Percentiles rank a stretch among this genome's conserved stretches.
These are phyloP conservation scores for Astragalus membranaceus DNA, from an alignment of 306 rosid species.

Conservation along the genomic window DNA sequence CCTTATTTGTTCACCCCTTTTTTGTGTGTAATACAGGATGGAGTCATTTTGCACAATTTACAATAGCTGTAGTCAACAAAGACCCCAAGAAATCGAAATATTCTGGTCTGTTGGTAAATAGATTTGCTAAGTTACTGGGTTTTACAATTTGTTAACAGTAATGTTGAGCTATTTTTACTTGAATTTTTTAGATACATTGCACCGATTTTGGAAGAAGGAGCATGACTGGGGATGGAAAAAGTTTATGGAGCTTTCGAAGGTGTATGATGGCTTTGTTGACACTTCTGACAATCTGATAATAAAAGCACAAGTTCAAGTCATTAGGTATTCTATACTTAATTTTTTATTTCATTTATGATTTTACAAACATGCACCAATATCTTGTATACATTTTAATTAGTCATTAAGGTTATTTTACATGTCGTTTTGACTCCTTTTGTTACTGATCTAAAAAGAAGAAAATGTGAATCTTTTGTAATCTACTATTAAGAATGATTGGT, in stretches of 20 bases:
- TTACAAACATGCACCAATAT: not conserved
- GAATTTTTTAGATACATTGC: slow-evolving; percentile 72
- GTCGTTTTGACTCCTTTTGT: not conserved
- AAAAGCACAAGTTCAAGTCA: slow-evolving; percentile 99
- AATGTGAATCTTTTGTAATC: slow-evolving; percentile 12
- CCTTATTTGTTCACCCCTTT: not conserved
- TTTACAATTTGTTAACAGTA: not conserved
- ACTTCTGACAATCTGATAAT: slow-evolving; percentile 86
- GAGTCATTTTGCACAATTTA: slow-evolving; percentile 99
- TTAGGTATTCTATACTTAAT: slow-evolving; percentile 53
- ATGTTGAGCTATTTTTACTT: slow-evolving; percentile 4
- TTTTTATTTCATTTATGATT: not conserved
- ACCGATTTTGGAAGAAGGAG: slow-evolving; percentile 99
- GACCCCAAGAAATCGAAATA: slow-evolving; percentile 90
- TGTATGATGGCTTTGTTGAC: slow-evolving; percentile 91
- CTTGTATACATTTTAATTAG: not conserved
- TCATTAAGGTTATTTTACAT: not conserved
- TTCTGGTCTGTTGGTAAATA: slow-evolving; percentile 68
- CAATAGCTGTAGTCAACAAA: slow-evolving; percentile 94
- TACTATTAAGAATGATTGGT: not conserved
- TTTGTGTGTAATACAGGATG: slow-evolving; percentile 52
- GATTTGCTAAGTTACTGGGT: slow-evolving; percentile 6
- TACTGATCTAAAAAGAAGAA: not conserved
- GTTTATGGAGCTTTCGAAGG: slow-evolving; percentile 97
- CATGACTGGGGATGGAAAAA: slow-evolving; percentile 99